phyloP scores from a whole-genome alignment of 805 yeast genomes.

The Candida ascalaphidarum region DNA sequence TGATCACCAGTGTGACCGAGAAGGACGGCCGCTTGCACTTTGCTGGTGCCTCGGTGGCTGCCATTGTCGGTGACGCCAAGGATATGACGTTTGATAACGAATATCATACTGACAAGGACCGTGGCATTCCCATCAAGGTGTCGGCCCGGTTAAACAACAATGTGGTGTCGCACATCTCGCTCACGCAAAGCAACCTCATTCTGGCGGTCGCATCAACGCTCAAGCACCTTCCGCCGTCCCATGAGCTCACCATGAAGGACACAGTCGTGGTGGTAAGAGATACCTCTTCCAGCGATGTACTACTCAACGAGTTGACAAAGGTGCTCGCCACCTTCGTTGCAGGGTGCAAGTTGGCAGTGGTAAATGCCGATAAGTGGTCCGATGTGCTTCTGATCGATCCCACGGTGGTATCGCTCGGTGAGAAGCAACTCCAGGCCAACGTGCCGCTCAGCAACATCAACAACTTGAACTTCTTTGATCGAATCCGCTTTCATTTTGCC shows the following conservation, averaged over 20 bases:
- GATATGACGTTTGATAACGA: constrained; percentile 15
- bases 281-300: constrained; percentile 10
- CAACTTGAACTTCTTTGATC: constrained; percentile 5
- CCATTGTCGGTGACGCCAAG: not conserved
- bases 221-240: constrained; percentile 37
- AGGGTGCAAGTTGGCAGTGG: constrained; percentile 15
- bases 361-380: no score
- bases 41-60: no score
- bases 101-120: constrained; percentile 25
- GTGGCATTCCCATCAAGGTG: constrained; percentile 25
- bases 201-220: constrained; percentile 45
- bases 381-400: constrained; percentile 11
- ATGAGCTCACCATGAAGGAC: constrained; percentile 19
- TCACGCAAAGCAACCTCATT: constrained; percentile 44
- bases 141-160: constrained; percentile 9
- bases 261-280: constrained; percentile 13
- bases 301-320: constrained; percentile 25
- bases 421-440: constrained; percentile 12
- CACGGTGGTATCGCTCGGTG: constrained; percentile 20
- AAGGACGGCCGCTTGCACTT: no score
- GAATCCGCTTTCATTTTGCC: constrained; percentile 5
- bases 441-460: constrained; percentile 7
- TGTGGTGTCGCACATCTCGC: constrained; percentile 14
- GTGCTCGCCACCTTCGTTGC: constrained; percentile 31
- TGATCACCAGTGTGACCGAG: no score